Evolutionary conservation across 129 eudicot species (phyloP), one percentile per base, ranked within the genome.

Genomic region (Tagetes patula): DNA sequence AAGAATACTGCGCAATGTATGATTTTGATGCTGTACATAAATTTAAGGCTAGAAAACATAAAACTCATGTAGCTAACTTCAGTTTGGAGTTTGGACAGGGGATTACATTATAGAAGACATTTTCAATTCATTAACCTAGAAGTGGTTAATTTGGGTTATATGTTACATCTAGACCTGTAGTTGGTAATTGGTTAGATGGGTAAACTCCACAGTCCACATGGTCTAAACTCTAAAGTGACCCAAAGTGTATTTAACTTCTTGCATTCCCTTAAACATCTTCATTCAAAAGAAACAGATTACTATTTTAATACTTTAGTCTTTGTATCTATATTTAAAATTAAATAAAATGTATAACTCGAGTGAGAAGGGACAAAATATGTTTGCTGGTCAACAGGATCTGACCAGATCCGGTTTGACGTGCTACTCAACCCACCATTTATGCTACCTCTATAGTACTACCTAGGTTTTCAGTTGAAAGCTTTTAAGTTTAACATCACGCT

Each of bases 401-500:
- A 49, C 7, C 55, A 49, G 27, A 13, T 49, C 5, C 27, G n/a
- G 5, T 32, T 58, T 58, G 64, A 58, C 38, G n/a, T 13, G n/a
- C 32, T 58, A 58, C 64, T 3, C 38, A 58, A 58, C n/a, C 62
- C 40, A 32, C n/a, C 40, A 31, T 7, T 31, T 56, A 31, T 58
- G 6, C 65, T 5, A 31, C 65, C 65, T 32, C 40, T 9, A 58
- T 45, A 48, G 32, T 48, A 48, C 33, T 33, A 47, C 13, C 45
- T 68, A 69, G 45, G 48, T 69, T 69, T 8, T 6, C 11, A 54
- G 61, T 5, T 8, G 11, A 54, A 54, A 27, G 10, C 34, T 46
- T 45, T 32, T 59, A 46, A 64, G 69, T 9, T 36, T 9, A 42
- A 62, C 60, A 73, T 42, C 61, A 34, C 62, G 10, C 61, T 47